These are phyloP conservation scores for Goffeauzyma gilvescens DNA, from an alignment of 768 basidiomycete species.

Conservation along the genomic window DNA sequence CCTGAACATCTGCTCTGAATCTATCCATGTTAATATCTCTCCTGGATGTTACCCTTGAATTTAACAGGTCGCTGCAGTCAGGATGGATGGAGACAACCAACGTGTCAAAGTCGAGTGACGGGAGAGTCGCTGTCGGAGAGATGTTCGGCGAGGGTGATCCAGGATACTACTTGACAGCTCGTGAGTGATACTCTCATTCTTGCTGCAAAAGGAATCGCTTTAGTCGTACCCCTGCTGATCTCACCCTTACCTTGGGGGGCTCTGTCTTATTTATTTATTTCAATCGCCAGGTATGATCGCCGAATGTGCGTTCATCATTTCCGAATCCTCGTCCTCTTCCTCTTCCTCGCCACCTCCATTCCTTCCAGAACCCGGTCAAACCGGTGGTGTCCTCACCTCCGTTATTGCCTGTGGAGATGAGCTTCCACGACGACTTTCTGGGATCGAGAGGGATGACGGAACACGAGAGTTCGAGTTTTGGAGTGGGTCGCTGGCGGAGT, in stretches of 20 bases:
- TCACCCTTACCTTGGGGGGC: background rate
- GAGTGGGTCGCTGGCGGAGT: conserved; percentile 11
- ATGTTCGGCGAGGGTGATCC: conserved; percentile 58
- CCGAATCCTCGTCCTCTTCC: too few relatives aligned
- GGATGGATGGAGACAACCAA: conserved; percentile 52
- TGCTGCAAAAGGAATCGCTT: conserved; percentile 32
- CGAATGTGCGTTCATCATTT: conserved; percentile 63
- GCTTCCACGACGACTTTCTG: conserved; percentile 45
- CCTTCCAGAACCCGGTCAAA: conserved; percentile 42
- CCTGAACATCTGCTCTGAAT: too few relatives aligned
- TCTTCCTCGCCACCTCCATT: conserved; percentile 41
- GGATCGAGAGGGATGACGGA: conserved; percentile 27
- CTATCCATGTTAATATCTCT: too few relatives aligned
- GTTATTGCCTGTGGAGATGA: conserved; percentile 63
- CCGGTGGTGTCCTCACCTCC: conserved; percentile 68
- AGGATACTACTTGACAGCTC: conserved; percentile 25
- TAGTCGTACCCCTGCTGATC: background rate
- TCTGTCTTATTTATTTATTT: background rate
- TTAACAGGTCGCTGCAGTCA: conserved; percentile 41
- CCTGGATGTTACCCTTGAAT: too few relatives aligned
- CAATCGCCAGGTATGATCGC: conserved; percentile 45
- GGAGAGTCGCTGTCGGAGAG: conserved; percentile 40
- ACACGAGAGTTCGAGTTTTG: conserved; percentile 33
- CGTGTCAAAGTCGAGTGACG: conserved; percentile 44
- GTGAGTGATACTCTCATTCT: conserved; percentile 41